A percentile compares a stretch with the other conserved stretches of the same genome.
phyloP scores from a whole-genome alignment of 176 grass and related monocot genomes.

The Luzula sylvatica region DNA sequence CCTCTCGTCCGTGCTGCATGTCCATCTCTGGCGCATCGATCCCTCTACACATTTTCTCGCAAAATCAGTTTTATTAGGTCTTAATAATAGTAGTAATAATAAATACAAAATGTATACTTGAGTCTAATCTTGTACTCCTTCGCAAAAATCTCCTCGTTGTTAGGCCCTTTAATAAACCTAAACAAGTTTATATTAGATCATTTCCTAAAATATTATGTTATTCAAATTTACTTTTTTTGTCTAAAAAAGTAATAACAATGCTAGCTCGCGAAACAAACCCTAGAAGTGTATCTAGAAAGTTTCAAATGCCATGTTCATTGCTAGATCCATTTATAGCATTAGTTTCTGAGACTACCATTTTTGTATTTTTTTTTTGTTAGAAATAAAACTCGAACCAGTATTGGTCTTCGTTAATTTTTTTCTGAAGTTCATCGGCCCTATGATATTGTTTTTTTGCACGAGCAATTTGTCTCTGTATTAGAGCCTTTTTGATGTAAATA shows the following conservation, averaged over 20 bases:
- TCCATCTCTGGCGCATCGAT: constrained; percentile 55
- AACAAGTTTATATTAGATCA: not conserved
- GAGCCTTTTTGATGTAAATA: not conserved
- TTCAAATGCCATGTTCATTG: too few species aligned
- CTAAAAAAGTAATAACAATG: too few species aligned
- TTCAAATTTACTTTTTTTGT: too few species aligned
- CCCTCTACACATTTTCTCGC: constrained; percentile 31
- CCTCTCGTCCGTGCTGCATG: constrained; percentile 41
- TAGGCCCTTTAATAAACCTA: constrained; percentile 22
- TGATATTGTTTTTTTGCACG: not conserved
- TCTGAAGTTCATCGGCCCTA: constrained; percentile 2
- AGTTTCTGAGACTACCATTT: too few species aligned
- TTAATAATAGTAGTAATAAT: too few species aligned
- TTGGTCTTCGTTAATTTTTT: not conserved
- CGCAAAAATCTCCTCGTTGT: constrained; percentile 34
- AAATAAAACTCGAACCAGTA: constrained; percentile 6
- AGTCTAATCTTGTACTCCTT: constrained; percentile 60
- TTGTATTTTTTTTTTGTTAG: too few species aligned
- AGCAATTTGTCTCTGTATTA: constrained; percentile 1
- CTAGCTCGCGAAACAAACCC: too few species aligned
- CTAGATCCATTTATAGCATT: too few species aligned
- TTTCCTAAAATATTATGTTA: too few species aligned
- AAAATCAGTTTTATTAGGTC: too few species aligned
- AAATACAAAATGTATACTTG: too few species aligned
- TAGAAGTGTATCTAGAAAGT: too few species aligned